Conservation (phyloP, 805 yeast genomes). For the Vanderwaltozyma verrucispora region DNA sequence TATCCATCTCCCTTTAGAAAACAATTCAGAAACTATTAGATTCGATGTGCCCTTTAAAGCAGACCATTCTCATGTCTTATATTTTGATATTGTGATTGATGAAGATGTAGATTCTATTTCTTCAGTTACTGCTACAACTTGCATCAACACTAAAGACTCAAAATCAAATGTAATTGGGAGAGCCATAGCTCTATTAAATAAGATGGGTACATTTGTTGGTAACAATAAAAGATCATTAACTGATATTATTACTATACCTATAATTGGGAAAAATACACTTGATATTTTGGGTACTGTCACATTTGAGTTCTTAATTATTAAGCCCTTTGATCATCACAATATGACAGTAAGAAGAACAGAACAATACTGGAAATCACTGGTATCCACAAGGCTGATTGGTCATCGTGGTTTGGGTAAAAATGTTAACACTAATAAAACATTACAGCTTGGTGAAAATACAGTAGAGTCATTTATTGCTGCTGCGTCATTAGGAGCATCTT, state of each 20-base stretch:
- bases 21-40: constrained; percentile 58
- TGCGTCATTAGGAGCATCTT: constrained; percentile 90
- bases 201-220: constrained; percentile 59
- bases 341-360: constrained; percentile 29
- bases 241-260: constrained; percentile 59
- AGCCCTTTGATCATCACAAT: constrained; percentile 43
- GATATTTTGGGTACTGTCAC: constrained; percentile 68
- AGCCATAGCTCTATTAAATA: constrained; percentile 64
- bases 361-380: constrained; percentile 85
- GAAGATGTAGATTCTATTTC: constrained; percentile 37
- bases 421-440: constrained; percentile 53
- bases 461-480: constrained; percentile 94
- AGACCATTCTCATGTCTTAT: constrained; percentile 45
- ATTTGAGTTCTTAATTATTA: constrained; percentile 64
- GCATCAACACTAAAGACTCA: too few relatives aligned
- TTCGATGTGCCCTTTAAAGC: constrained; percentile 47
- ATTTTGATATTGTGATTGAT: constrained; percentile 86
- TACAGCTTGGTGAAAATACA: constrained; percentile 92
- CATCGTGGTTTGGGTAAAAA: constrained; percentile 95
- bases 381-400: constrained; percentile 85
- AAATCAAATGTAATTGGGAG: constrained; percentile 46
- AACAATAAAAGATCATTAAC: constrained; percentile 54
- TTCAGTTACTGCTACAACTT: neutral
- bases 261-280: constrained; percentile 58
- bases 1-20: constrained; percentile 76